These are phyloP conservation scores for Stachybotrys chlorohalonatus DNA, from an alignment of 2,329 filamentous ascomycete species.

Conservation along the genomic window DNA sequence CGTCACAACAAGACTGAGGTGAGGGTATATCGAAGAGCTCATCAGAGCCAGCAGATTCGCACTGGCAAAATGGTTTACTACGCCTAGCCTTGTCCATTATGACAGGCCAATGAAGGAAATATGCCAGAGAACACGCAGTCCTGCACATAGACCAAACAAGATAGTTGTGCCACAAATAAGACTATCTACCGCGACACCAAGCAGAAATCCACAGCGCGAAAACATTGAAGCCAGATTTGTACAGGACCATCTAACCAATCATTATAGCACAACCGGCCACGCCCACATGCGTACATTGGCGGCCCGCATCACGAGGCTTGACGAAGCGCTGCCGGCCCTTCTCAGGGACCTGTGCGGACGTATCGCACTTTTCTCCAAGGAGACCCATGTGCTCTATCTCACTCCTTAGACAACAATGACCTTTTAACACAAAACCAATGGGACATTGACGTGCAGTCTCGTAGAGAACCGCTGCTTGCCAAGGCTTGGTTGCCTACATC, in stretches of 20 bases:
- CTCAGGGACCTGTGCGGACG: neutral
- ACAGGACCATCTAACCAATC: conserved; percentile 6
- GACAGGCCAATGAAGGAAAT: no score
- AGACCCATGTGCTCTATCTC: neutral
- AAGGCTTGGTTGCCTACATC: conserved; percentile 6
- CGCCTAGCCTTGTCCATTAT: no score
- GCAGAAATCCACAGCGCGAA: conserved; percentile 1
- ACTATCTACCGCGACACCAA: conserved; percentile 2
- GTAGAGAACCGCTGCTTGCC: neutral
- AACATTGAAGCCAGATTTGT: conserved; percentile 6
- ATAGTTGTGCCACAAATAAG: neutral
- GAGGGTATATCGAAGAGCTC: no score
- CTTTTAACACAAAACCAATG: no score
- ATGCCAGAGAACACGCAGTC: no score
- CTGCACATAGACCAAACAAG: neutral
- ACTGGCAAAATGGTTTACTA: no score
- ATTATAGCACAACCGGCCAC: conserved; percentile 1
- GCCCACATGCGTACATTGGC: neutral
- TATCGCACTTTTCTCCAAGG: neutral
- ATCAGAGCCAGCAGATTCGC: no score
- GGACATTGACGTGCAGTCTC: neutral
- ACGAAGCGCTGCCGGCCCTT: neutral
- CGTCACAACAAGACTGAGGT: no score
- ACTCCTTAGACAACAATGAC: neutral
- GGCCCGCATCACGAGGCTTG: neutral